Evolutionary conservation across 1,284 basidiomycete species (phyloP).

Genomic region (Ustilago hordei): DNA sequence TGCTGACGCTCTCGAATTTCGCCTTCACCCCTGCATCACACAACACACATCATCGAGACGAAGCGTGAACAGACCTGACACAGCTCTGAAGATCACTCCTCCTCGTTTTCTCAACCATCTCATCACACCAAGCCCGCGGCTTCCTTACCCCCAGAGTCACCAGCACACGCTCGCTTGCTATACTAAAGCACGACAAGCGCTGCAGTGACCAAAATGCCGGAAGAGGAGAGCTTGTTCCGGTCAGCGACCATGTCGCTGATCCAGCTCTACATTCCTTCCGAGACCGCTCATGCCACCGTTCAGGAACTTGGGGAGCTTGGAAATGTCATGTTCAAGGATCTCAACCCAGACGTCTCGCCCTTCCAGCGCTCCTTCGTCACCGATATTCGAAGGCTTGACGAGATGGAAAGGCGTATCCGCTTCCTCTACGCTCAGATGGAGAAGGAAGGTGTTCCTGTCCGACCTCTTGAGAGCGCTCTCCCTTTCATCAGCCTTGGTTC

Average conservation of each 20-base stretch:
- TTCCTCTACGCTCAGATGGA: slow-evolving; percentile 90
- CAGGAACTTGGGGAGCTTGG: slow-evolving; percentile 94
- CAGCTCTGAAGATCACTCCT: not conserved
- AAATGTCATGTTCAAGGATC: slow-evolving; percentile 96
- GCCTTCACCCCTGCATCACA: slow-evolving; percentile 17
- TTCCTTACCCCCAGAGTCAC: not conserved
- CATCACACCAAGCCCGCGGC: not conserved
- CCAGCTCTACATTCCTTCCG: slow-evolving; percentile 96
- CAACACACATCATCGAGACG: slow-evolving; percentile 4
- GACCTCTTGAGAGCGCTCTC: slow-evolving; percentile 70
- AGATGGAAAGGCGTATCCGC: slow-evolving; percentile 92
- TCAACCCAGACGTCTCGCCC: slow-evolving; percentile 93
- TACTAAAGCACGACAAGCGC: slow-evolving; percentile 6
- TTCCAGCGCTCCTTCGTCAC: slow-evolving; percentile 99
- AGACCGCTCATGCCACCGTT: slow-evolving; percentile 96
- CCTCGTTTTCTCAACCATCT: not conserved
- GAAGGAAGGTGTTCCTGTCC: slow-evolving; percentile 81
- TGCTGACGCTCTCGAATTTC: not conserved
- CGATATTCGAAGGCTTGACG: slow-evolving; percentile 92
- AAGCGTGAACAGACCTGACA: slow-evolving; percentile 18
- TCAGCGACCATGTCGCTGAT: slow-evolving; percentile 85
- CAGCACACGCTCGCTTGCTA: slow-evolving; percentile 2
- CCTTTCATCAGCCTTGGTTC: slow-evolving; percentile 70
- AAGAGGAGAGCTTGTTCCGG: slow-evolving; percentile 67
- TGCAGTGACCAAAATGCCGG: slow-evolving; percentile 37